Evolutionary conservation across 208 protist genomes (phyloP).

Genomic region (Sergeia podlipaevii): DNA sequence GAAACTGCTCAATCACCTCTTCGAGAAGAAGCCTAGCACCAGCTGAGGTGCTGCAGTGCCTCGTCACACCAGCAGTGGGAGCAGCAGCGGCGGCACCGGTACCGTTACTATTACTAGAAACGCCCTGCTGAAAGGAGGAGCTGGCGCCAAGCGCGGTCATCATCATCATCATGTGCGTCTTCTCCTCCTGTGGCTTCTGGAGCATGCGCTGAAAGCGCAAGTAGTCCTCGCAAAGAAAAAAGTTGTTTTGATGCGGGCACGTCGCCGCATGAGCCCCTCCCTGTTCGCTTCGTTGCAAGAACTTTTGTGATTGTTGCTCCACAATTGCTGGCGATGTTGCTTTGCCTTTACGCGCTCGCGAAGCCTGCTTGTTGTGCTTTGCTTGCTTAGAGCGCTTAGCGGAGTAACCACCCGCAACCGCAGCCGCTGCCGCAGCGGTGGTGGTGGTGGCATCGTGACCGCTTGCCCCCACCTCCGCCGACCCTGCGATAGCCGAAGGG

Average conservation of each 20-base stretch:
- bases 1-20: slow-evolving; percentile 75
- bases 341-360: not conserved
- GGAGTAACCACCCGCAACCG: too few relatives aligned
- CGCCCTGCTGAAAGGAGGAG: too few relatives aligned
- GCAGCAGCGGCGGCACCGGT: too few relatives aligned
- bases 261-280: too few relatives aligned
- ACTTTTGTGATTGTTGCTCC: not conserved
- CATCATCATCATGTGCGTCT: too few relatives aligned
- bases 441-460: not conserved
- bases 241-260: slow-evolving; percentile 1
- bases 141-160: slow-evolving; percentile 18
- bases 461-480: too few relatives aligned
- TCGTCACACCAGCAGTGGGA: slow-evolving; percentile 3
- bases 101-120: too few relatives aligned
- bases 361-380: not conserved
- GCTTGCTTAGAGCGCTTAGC: too few relatives aligned
- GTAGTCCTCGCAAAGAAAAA: slow-evolving; percentile 43
- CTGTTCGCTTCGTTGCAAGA: not conserved
- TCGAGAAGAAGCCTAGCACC: slow-evolving; percentile 53
- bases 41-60: too few relatives aligned
- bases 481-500: too few relatives aligned
- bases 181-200: too few relatives aligned
- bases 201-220: slow-evolving; percentile 48
- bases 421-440: slow-evolving; percentile 3
- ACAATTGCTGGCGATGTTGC: not conserved